Base-by-base conservation (phyloP, 192 early-diverging fungal species). In the Coemansia biformis region DNA sequence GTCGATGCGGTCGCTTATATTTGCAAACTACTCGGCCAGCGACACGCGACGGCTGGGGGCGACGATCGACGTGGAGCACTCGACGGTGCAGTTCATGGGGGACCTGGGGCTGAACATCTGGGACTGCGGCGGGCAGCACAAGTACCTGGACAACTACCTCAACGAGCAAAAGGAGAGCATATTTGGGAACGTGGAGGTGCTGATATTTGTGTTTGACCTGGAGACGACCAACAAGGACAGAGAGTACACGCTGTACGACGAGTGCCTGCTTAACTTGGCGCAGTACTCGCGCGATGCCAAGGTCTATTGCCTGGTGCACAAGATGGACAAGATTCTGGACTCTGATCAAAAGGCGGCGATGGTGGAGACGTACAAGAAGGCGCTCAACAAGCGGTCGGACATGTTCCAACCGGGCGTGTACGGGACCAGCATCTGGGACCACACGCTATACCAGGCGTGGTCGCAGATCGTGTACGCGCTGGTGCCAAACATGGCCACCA, bases 191-290 rank as follows among this genome's bases (percentile, higher is more conserved):
- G 96, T 99, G 4, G 92, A 99, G 69, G 92, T 99, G n/a, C 79
- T 99, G 14, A 98, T 98, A 55, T 98, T 96, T 54, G 93, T 98
- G 45, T 96, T 98, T 75, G 93, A 98, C 71, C 82, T 96, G 31
- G 95, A 96, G 69, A 87, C 83, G 26, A 78, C 88, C 22, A 92
- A 96, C 51, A 78, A 83, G 38, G 90, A 95, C 56, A 85, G 87
- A 62, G 96, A 98, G 63, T 79, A 96, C 76, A 66, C 80, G 36
- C 89, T 94, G 61, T 96, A 91, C 53, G 86, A 94, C 64, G 83
- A 82, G 16, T 91, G 87, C 42, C 63, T 99, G 31, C 81, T 91
- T 16, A 87, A 86, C 24, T 86, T 99, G 48, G 44, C 79, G 52
- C 63, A 75, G 19, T 86, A 86, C 47, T 92, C 90, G 16, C 83